phyloP scores from a whole-genome alignment of 257 asterid species.

The Penstemon davidsonii region DNA sequence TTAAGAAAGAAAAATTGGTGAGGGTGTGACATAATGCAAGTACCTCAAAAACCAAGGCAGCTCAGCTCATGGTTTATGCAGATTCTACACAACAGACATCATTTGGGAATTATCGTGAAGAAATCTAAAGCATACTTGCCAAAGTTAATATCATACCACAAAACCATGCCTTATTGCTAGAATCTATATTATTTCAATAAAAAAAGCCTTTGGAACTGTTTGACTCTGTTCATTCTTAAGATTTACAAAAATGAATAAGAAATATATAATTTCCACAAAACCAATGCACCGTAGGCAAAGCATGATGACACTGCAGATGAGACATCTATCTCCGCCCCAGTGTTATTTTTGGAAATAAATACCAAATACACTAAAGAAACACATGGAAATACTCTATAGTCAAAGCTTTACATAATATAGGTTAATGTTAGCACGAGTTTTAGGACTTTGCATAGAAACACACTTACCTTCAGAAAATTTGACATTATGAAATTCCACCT shows the following conservation, averaged over 20 bases:
- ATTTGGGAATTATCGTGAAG: not conserved
- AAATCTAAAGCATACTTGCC: not conserved
- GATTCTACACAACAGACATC: not conserved
- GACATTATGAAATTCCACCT: not conserved
- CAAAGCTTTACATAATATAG: not conserved
- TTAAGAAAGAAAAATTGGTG: not conserved
- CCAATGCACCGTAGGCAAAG: not conserved
- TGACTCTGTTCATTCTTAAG: not conserved
- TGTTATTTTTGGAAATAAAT: not conserved
- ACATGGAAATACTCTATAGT: not conserved
- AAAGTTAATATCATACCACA: not conserved
- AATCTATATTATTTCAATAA: not conserved
- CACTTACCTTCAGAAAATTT: constrained; percentile 5
- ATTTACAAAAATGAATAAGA: constrained; percentile 2
- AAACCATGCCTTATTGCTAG: not conserved
- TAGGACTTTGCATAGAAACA: not conserved
- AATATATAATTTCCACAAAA: not conserved
- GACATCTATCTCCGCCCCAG: constrained; percentile 12
- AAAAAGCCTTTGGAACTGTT: not conserved
- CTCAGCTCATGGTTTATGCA: not conserved
- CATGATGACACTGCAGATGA: constrained; percentile 4
- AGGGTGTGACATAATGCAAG: not conserved
- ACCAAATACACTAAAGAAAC: not conserved
- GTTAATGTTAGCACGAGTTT: not conserved
- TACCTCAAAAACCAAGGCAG: not conserved